Base-by-base conservation (phyloP, 2,329 filamentous ascomycete genomes). In the Stemphylium vesicarium region DNA sequence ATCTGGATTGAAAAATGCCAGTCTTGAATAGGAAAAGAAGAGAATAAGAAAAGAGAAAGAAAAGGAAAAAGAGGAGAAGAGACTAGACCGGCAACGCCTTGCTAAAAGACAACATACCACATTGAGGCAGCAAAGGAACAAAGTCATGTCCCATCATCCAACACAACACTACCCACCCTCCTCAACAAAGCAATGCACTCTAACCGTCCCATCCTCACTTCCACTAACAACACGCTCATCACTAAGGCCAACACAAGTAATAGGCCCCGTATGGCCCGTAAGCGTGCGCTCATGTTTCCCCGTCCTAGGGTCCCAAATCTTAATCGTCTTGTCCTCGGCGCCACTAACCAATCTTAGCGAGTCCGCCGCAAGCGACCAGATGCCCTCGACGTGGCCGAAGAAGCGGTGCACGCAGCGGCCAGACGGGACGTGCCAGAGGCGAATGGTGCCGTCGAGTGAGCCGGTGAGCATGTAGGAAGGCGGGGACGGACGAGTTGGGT, bases 381-480 rank as follows among this genome's bases (percentile, higher is more conserved):
- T 89, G 29, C 95, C 95, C 75, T 99, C 95, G 18, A 99, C 85
- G 69, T 99, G 95, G 0, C 95, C 95, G 72, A 98, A 99, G 81
- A 97, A 96, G 29, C 92, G 96, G 58, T 92, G 90, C 31, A 97
- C 82, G 68, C 91, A 96, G 60, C 86, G 86, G 33, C 91, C 92
- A 0, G 89, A 89, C 4, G 84, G 85, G 1, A 92, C 90, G 72
- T 97, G 92, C 94, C 95, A 99, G 16, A 98, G 83, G 10, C 94
- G 88, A 59, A 98, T 91, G 0, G 92, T 97, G 53, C 88, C 90
- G 75, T 99, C 95, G 15, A 99, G 84, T 0, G 92, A 92, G 45
- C 91, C 93, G 0, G 93, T 97, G 41, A 98, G 84, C 82, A 99
- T 96, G 77, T 97, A 98, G 4, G 89, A 85, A 0, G 92, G 91